Evolutionary conservation across 2,329 filamentous ascomycete genomes (phyloP).

Genomic region (Dactylellina cionopaga): DNA sequence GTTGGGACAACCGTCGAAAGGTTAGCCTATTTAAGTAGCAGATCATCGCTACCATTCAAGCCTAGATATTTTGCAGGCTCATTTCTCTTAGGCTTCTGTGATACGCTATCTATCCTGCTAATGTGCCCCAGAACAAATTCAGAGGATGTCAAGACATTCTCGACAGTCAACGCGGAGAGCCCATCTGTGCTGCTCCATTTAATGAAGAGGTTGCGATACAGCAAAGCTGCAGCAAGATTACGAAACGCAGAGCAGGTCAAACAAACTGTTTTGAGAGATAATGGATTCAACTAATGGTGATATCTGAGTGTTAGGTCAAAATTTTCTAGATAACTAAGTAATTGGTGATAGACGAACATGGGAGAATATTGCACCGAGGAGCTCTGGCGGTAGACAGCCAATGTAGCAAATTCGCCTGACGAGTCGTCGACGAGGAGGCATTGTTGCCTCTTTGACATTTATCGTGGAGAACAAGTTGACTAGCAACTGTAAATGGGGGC

Average conservation of each 20-base stretch:
- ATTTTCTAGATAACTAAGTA: no score
- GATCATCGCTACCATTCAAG: conserved; percentile 7
- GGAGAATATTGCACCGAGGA: background rate
- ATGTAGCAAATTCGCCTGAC: no score
- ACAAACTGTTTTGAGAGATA: conserved; percentile 12
- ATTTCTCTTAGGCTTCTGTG: background rate
- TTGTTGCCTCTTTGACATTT: no score
- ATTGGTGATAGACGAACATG: no score
- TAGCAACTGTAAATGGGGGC: no score
- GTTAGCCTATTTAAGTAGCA: no score
- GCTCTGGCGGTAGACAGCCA: background rate
- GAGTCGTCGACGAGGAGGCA: no score
- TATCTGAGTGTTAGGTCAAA: no score
- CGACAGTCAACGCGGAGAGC: background rate
- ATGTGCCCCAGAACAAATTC: conserved; percentile 7
- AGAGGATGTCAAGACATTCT: conserved; percentile 24
- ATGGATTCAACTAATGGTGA: background rate
- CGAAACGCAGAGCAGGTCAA: conserved; percentile 19
- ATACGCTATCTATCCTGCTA: conserved; percentile 11
- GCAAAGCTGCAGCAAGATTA: background rate
- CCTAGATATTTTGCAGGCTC: no score
- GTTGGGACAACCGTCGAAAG: no score
- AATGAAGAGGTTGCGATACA: conserved; percentile 20
- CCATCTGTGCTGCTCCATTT: conserved; percentile 10
- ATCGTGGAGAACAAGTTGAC: no score